Conservation (phyloP, 495 filamentous ascomycete species). For the Hyaloscypha finlandica region DNA sequence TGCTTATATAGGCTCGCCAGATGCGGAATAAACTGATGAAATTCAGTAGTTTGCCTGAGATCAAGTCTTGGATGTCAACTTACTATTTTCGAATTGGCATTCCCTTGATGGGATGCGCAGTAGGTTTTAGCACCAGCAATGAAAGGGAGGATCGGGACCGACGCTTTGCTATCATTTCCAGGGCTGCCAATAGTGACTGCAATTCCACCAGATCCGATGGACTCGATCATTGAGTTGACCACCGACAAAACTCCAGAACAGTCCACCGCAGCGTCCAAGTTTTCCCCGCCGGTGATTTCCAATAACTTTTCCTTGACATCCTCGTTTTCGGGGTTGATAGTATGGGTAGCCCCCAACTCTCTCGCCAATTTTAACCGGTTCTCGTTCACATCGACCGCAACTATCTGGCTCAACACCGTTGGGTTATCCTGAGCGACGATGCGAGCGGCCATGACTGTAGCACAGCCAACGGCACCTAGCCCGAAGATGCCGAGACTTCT, state of each 20-base stretch:
- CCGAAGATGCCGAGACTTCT: slow-evolving; percentile 48
- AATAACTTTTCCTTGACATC: slow-evolving; percentile 36
- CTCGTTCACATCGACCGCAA: slow-evolving; percentile 46
- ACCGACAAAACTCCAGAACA: slow-evolving; percentile 1
- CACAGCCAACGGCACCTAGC: slow-evolving; percentile 51
- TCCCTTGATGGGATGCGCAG: slow-evolving; percentile 6
- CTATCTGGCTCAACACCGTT: slow-evolving; percentile 42
- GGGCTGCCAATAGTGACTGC: slow-evolving; percentile 12
- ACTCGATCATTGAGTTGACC: slow-evolving; percentile 4
- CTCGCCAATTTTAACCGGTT: slow-evolving; percentile 43
- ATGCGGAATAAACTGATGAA: slow-evolving; percentile 7
- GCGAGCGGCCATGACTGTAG: slow-evolving; percentile 43
- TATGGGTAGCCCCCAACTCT: slow-evolving; percentile 45
- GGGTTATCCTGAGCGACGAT: slow-evolving; percentile 27
- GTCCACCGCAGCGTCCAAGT: slow-evolving; percentile 53
- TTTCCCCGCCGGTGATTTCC: slow-evolving; percentile 42
- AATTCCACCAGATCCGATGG: not conserved
- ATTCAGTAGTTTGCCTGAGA: not conserved
- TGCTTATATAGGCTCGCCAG: slow-evolving; percentile 5
- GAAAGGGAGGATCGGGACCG: slow-evolving; percentile 5
- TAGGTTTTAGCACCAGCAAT: slow-evolving; percentile 1
- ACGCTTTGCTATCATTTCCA: slow-evolving; percentile 1
- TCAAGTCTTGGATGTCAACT: not conserved
- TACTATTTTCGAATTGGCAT: slow-evolving; percentile 1
- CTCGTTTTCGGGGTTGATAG: slow-evolving; percentile 32